These are phyloP conservation scores for Phalaenopsis aphrodite DNA, from an alignment of 106 monocot species.

Conservation along the genomic window DNA sequence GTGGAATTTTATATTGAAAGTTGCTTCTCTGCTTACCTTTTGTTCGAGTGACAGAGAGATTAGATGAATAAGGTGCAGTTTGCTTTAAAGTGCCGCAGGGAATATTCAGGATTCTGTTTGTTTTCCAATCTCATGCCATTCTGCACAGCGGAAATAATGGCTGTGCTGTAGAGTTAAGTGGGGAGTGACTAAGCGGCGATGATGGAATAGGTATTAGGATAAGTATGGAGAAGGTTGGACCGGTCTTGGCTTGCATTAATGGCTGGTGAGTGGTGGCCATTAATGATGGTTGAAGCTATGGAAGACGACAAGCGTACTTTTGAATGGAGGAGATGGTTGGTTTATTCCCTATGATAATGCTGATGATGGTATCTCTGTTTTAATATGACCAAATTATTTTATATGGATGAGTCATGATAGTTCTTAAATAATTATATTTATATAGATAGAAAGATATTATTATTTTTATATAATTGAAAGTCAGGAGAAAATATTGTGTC, in stretches of 20 bases:
- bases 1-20: neutral
- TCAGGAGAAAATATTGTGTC: too few relatives aligned
- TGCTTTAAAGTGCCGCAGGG: neutral
- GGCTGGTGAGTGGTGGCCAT: neutral
- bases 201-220: neutral
- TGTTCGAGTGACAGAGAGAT: neutral
- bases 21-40: neutral
- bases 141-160: neutral
- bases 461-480: too few relatives aligned
- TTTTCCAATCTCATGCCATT: neutral
- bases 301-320: neutral
- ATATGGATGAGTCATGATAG: too few relatives aligned
- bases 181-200: neutral
- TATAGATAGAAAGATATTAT: too few relatives aligned
- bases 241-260: neutral
- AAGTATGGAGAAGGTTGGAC: neutral
- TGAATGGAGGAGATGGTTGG: neutral
- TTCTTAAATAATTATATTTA: too few relatives aligned
- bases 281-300: neutral
- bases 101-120: neutral
- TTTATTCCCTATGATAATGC: constrained; percentile 1
- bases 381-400: too few relatives aligned
- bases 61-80: neutral
- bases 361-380: neutral
- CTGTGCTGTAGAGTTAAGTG: neutral